Evolutionary conservation across 164 flowering plant species (phyloP).

Genomic region (Cinnamomum chago): DNA sequence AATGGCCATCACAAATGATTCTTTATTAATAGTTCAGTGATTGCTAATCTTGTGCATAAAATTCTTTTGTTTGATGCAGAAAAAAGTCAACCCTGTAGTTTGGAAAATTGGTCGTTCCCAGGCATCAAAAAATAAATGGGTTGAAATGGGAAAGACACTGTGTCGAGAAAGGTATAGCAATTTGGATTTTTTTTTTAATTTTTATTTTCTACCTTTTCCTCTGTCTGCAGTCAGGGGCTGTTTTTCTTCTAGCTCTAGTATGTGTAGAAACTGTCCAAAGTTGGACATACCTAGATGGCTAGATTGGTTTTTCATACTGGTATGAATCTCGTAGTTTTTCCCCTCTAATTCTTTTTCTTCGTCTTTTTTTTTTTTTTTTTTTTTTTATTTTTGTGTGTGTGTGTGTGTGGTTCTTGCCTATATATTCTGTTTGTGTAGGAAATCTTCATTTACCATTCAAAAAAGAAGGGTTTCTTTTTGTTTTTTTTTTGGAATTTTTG

Average conservation of each 20-base stretch:
- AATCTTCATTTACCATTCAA: too few relatives aligned
- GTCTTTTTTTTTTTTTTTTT: accelerated
- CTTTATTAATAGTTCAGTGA: not conserved
- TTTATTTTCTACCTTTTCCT: conserved; percentile 6
- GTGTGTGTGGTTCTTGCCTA: too few relatives aligned
- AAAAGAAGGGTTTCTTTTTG: too few relatives aligned
- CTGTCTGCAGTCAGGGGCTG: not conserved
- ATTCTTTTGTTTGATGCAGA: conserved; percentile 45
- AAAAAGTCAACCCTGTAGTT: conserved; percentile 46
- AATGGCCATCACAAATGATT: not conserved
- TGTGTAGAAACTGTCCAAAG: not conserved
- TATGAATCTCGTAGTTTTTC: too few relatives aligned
- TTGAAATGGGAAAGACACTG: conserved; percentile 65
- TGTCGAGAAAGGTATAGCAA: conserved; percentile 63
- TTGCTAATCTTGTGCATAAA: not conserved
- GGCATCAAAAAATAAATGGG: conserved; percentile 89
- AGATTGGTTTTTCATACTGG: too few relatives aligned
- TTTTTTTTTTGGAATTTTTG: too few relatives aligned
- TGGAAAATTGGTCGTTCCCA: conserved; percentile 62
- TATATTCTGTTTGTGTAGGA: too few relatives aligned
- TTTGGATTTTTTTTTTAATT: not conserved
- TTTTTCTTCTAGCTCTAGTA: not conserved
- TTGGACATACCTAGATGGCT: not conserved
- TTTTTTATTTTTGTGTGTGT: too few relatives aligned
- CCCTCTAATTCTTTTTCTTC: too few relatives aligned